These are phyloP conservation scores for Daldinia eschscholtzii DNA, from an alignment of 2,329 filamentous ascomycete species.

Conservation along the genomic window DNA sequence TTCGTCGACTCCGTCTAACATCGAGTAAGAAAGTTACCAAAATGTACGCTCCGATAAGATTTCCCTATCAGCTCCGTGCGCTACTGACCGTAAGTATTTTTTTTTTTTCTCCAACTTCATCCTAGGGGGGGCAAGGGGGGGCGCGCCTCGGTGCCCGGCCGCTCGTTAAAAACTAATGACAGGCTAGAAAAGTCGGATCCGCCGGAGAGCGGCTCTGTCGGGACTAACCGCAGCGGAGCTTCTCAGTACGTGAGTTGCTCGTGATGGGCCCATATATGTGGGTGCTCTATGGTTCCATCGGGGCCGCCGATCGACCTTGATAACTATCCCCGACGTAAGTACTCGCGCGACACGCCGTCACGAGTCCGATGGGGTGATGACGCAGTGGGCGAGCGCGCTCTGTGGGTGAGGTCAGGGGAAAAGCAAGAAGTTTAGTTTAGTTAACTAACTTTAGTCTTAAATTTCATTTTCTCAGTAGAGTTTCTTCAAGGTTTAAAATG, in stretches of 20 bases:
- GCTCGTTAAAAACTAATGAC: slow-evolving; percentile 15
- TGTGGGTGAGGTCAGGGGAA: not conserved
- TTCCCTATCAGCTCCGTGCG: not conserved
- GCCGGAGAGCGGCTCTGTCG: slow-evolving; percentile 38
- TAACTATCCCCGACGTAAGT: slow-evolving; percentile 24
- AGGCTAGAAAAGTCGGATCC: slow-evolving; percentile 17
- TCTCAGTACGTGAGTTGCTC: slow-evolving; percentile 25
- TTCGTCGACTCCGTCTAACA: not conserved
- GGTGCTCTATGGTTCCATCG: slow-evolving; percentile 38
- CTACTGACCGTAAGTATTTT: too few relatives aligned
- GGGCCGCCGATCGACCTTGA: slow-evolving; percentile 34
- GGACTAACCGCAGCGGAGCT: slow-evolving; percentile 38
- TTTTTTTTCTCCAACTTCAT: not conserved
- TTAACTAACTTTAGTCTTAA: too few relatives aligned
- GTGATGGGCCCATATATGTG: slow-evolving; percentile 45
- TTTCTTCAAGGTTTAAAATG: slow-evolving; percentile 30
- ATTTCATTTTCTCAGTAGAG: slow-evolving; percentile 3
- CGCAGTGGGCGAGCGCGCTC: slow-evolving; percentile 13
- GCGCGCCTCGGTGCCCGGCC: slow-evolving; percentile 27
- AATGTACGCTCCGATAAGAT: too few relatives aligned
- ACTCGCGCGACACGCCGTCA: slow-evolving; percentile 41
- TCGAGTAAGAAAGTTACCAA: too few relatives aligned
- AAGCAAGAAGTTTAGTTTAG: slow-evolving; percentile 4
- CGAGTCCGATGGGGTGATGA: slow-evolving; percentile 41
- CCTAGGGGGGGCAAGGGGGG: not conserved